Conservation (phyloP, 176 grass and related monocot genomes). For the Aegilops sharonensis region DNA sequence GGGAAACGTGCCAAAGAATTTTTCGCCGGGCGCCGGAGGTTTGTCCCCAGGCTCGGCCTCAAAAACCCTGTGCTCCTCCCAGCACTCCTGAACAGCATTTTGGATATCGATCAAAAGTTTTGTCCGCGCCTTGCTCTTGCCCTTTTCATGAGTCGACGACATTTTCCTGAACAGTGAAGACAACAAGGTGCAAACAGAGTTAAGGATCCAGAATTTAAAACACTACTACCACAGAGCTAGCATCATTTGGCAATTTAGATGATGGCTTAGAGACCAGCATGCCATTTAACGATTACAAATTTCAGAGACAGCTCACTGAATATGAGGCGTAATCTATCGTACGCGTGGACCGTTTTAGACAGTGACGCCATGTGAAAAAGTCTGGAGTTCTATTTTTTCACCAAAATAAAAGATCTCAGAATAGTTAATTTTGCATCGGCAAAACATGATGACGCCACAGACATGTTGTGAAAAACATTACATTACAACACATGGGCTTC, state of each 20-base stretch:
- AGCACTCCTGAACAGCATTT: slow-evolving; percentile 17
- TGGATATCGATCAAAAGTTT: slow-evolving; percentile 52
- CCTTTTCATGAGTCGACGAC: slow-evolving; percentile 39
- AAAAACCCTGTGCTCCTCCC: slow-evolving; percentile 63
- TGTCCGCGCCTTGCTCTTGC: slow-evolving; percentile 48
- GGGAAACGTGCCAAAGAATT: slow-evolving; percentile 77
- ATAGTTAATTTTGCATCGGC: slow-evolving; percentile 1
- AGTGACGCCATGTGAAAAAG: neutral
- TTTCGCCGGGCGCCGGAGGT: slow-evolving; percentile 42
- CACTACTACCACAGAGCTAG: neutral
- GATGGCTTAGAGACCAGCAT: neutral
- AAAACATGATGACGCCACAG: neutral
- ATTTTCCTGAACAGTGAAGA: slow-evolving; percentile 32
- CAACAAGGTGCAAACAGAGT: neutral
- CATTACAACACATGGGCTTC: neutral
- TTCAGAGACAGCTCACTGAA: no score
- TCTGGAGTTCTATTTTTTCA: neutral
- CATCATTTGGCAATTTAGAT: neutral
- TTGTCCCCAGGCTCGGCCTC: slow-evolving; percentile 44
- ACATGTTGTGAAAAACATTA: neutral
- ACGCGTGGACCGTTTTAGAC: neutral
- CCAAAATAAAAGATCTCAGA: neutral
- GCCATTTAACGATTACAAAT: neutral
- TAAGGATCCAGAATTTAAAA: neutral
- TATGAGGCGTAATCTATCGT: neutral